Evolutionary conservation across 352 stramenopile species (phyloP).

Genomic region (Pythium phragmitis): DNA sequence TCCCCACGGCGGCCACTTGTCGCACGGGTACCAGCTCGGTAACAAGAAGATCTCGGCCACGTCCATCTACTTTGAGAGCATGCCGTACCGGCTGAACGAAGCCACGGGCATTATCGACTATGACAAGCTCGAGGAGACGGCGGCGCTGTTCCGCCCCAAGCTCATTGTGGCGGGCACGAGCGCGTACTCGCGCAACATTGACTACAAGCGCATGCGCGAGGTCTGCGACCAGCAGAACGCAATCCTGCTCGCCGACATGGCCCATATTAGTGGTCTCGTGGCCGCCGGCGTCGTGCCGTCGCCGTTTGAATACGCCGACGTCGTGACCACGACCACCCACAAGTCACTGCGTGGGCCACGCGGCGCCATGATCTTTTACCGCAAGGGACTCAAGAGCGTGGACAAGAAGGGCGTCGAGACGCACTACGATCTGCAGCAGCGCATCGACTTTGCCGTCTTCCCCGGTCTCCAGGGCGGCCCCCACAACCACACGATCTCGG

Average conservation of each 20-base stretch:
- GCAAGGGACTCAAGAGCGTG: constrained; percentile 91
- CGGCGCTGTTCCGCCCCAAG: constrained; percentile 94
- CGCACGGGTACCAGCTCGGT: constrained; percentile 97
- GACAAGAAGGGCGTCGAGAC: constrained; percentile 96
- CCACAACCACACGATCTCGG: constrained; percentile 99
- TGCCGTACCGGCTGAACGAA: constrained; percentile 98
- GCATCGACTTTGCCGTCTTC: constrained; percentile 99
- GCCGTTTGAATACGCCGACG: constrained; percentile 97
- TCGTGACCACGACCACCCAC: constrained; percentile 99
- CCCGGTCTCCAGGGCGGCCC: constrained; percentile 98
- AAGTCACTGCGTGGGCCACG: constrained; percentile 98
- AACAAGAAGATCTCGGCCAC: constrained; percentile 99
- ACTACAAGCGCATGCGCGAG: constrained; percentile 98
- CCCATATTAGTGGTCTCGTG: constrained; percentile 99
- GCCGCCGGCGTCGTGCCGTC: constrained; percentile 94
- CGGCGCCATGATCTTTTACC: constrained; percentile 99
- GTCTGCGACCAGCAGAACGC: constrained; percentile 94
- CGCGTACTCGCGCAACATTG: constrained; percentile 98
- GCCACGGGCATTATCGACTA: constrained; percentile 98
- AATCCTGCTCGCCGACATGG: constrained; percentile 99
- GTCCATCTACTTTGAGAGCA: constrained; percentile 99
- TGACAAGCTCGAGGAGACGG: constrained; percentile 95
- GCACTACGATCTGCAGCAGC: constrained; percentile 96
- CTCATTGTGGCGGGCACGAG: constrained; percentile 98
- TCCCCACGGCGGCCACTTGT: constrained; percentile 98